Conservation (phyloP, 2,329 filamentous ascomycete species). For the Torrubiellomyces zombiae region DNA sequence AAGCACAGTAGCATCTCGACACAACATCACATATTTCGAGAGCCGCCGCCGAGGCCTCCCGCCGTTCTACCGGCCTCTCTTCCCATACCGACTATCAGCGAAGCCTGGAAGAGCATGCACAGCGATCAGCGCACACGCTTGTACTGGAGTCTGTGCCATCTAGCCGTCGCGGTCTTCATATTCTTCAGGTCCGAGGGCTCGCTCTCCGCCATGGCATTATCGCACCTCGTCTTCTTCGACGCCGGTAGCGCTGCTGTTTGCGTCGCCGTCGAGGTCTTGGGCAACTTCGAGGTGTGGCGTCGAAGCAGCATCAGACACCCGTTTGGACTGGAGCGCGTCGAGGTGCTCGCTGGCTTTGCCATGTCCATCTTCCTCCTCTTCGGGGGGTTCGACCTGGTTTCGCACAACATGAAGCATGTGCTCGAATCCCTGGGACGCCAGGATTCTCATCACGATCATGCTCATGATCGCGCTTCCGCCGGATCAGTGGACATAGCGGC, state of each 20-base stretch:
- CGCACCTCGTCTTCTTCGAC: conserved; percentile 88
- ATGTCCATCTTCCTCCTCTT: conserved; percentile 95
- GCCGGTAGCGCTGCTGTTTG: conserved; percentile 83
- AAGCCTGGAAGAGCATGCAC: conserved; percentile 83
- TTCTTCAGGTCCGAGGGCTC: conserved; percentile 76
- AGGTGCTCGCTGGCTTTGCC: conserved; percentile 88
- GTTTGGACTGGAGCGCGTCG: conserved; percentile 79
- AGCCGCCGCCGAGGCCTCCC: conserved; percentile 71
- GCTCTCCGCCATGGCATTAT: conserved; percentile 79
- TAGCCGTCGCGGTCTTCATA: conserved; percentile 66
- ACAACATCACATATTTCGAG: conserved; percentile 87
- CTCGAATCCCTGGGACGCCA: conserved; percentile 49
- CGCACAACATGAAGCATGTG: conserved; percentile 85
- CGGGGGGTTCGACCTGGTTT: conserved; percentile 89
- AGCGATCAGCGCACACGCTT: conserved; percentile 68
- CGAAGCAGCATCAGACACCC: conserved; percentile 84
- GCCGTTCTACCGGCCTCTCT: conserved; percentile 81
- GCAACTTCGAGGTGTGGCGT: conserved; percentile 97
- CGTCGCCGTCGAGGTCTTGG: conserved; percentile 78
- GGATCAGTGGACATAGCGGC: conserved; percentile 72
- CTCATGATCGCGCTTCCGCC: conserved; percentile 48
- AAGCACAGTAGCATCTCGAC: conserved; percentile 87
- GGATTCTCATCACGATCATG: conserved; percentile 53
- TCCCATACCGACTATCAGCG: conserved; percentile 74
- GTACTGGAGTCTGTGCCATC: conserved; percentile 81